Base-by-base conservation (phyloP, 805 yeast genomes). In the Candida insectorum region DNA sequence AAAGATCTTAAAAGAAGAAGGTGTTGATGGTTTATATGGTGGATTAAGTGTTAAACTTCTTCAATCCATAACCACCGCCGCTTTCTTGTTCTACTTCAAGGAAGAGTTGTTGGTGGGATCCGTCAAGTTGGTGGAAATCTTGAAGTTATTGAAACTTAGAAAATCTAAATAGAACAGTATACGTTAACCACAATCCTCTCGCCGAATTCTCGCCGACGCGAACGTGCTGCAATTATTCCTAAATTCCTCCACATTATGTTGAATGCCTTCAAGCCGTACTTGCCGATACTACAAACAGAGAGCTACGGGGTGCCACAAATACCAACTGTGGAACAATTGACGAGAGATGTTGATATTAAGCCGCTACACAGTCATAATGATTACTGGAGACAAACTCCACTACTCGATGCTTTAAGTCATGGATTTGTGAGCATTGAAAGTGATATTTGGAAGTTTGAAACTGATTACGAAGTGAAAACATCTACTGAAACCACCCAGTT, bases 51-150 rank as follows among this genome's bases (percentile, higher is more conserved):
- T 88, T 34, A 89, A 89, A 61, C 69, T 91, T 40, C 58, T 81
- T 16, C 97, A 89, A 62, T 78, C 89, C 40, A 87, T 91, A 29
- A 56, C 82, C 37, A 87, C 95, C 24, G 91, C 96, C 2, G 96
- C 96, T 1, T 85, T 89, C 48, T 69, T 89, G 51, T 89, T 89
- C 54, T 85, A 80, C 59, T 87, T 89, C 64, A 89, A 89, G 62
- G 96, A 89, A 58, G 88, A 85, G 58, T 73, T 88, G 45, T 78
- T 83, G 37, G 52, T 66, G 3, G 69, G 81, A 28, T 75, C 85
- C 29, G 67, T 80, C 32, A 61, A 60, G 36, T 41, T 82, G 33
- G 69, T 85, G 37, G 70, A 64, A 34, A 41, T 78, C 9, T 46
- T 72, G 30, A 39, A 47, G 32, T 32, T 59, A 24, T 44, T 56